Base-by-base conservation (phyloP, 202 grass and related monocot genomes). In the Saccharum hybrid region DNA sequence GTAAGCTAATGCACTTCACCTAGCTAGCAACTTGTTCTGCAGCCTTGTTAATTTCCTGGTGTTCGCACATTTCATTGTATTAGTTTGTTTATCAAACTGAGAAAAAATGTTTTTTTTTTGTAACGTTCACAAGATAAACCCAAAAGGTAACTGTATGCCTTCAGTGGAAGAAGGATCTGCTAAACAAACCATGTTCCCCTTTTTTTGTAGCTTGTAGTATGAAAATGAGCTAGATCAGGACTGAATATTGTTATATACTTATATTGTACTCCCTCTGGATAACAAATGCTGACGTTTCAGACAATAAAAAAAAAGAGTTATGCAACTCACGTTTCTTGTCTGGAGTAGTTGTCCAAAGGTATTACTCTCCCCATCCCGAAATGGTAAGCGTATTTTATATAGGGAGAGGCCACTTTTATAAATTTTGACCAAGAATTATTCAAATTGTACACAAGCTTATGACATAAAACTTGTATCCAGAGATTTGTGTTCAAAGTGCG, bases 1-100 rank as follows among this genome's bases (percentile, higher is more conserved):
- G 92, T 98, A 94, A 52, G 84, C 75, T 56, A 38, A 23, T 81
- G 74, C 65, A 59, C 38, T 63, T 59, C 59, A 57, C 37, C 45
- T 38, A 82, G 1, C 61, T 76, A 21, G 13, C 39, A 43, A 9
- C 4, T 76, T 19, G 38, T 91, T 78, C 15, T 37, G n/a, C 18
- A 56, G 52, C 52, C 18, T 56, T 57, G 54, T 57, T 57, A 57
- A 21, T 57, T 57, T 57, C 54, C 54, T 57, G 54, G 7, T 21
- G 19, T 57, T 22, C 19, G 2, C 19, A 22, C 19, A 21, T 57
- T 57, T 57, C 54, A 9, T 56, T 21, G 54, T 57, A 57, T 57
- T 57, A 21, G 54, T 86, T 81, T 81, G 18, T 16, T 61, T 74
- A 18, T 57, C 54, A 57, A 56, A 57, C 7, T 19, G 18, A 16